Conservation (phyloP, 177 flowering plant species). For the Vitis hybrid region DNA sequence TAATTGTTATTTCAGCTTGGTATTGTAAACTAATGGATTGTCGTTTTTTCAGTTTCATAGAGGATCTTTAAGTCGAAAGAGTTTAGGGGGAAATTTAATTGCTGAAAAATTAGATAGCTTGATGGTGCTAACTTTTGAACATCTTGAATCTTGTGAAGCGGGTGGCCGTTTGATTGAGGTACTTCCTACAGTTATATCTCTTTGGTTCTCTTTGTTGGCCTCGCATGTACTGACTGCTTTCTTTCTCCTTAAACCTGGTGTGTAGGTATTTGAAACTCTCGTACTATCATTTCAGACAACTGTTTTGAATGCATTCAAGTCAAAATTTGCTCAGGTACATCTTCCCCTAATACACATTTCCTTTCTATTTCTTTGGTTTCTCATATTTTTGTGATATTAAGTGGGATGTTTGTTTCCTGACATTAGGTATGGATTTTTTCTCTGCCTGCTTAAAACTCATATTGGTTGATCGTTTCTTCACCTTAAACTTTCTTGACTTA, state of each 20-base stretch:
- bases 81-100: constrained; percentile 34
- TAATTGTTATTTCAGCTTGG: neutral
- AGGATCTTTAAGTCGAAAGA: constrained; percentile 29
- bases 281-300: constrained; percentile 68
- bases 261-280: constrained; percentile 78
- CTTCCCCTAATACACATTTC: neutral
- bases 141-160: constrained; percentile 62
- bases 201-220: neutral
- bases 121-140: constrained; percentile 73
- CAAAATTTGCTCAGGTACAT: constrained; percentile 89
- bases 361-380: neutral
- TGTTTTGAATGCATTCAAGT: constrained; percentile 69
- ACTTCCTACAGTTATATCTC: neutral
- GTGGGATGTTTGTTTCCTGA: neutral
- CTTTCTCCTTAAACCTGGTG: constrained; percentile 6
- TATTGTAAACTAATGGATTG: neutral
- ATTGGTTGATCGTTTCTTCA: neutral
- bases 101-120: constrained; percentile 76
- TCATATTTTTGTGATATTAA: neutral
- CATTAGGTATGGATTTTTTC: neutral
- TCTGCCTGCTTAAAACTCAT: too few species aligned
- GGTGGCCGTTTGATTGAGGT: constrained; percentile 71
- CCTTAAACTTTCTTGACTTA: neutral
- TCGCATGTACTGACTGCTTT: neutral
- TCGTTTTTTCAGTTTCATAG: constrained; percentile 39